Base-by-base conservation (phyloP, 2,329 filamentous ascomycete genomes). In the Pyrenophora tritici-repentis region DNA sequence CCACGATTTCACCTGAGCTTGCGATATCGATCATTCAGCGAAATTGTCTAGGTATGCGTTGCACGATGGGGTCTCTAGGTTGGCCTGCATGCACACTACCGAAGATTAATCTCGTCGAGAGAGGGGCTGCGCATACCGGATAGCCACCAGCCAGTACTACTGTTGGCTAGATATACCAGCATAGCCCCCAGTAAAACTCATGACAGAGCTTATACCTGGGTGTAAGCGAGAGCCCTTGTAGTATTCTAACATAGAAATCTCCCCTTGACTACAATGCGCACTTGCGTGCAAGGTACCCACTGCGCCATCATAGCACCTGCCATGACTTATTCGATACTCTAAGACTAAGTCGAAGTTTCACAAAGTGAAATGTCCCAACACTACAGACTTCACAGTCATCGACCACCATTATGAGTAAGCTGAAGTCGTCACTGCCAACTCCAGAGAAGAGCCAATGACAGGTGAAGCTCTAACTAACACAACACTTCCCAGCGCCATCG, bases 401-500 rank as follows among this genome's bases (percentile, higher is more conserved):
- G 68, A 73, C 26, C 69, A 72, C 37, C 62, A 72, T 35, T 73
- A 73, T 45, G 70, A 72, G 70, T 72, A 61, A 20, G 56, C 6
- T 6, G 1, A 13, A 7, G 6, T 40, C 6, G 14, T 36, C 3
- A 20, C 31, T 26, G 2, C 7, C n/a, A 8, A 24, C 22, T 24
- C 22, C 22, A 9, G 22, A 24, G 4, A 24, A 24, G 22, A 24
- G 3, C 22, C 22, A 24, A 24, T 24, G 8, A 6, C 6, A 24
- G 2, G 22, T 6, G 3, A 6, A 22, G 7, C 16, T 5, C 7
- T 29, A 32, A 16, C 50, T 63, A 38, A 63, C 45, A 12, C 26
- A 12, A 29, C 1, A 29, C 16, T 0, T 1, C 7, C n/a, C 38
- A 71, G 70, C 65, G 75, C 75, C 18, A 75, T 78, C 31, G 76